phyloP scores from a whole-genome alignment of 1,139 yeast genomes.

The Geotrichum carabidarum region DNA sequence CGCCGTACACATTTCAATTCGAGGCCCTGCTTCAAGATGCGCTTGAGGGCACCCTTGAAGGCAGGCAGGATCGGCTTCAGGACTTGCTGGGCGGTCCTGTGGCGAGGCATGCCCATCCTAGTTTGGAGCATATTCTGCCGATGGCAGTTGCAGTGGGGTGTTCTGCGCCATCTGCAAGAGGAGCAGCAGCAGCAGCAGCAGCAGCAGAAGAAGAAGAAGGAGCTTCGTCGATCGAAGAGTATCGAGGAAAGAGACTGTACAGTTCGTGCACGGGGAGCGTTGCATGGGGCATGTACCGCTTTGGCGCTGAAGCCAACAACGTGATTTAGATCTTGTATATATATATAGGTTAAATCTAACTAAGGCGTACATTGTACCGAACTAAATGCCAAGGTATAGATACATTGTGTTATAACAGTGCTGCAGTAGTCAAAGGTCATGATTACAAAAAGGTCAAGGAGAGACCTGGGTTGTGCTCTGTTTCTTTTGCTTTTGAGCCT shows the following conservation, averaged over 20 bases:
- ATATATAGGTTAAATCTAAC: too few relatives aligned
- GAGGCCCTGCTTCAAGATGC: constrained; percentile 40
- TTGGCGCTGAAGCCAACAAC: constrained; percentile 3
- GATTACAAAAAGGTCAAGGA: too few relatives aligned
- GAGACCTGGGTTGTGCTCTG: too few relatives aligned
- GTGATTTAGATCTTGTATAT: too few relatives aligned
- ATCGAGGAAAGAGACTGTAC: constrained; percentile 9
- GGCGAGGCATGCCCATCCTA: constrained; percentile 15
- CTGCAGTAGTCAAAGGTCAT: too few relatives aligned
- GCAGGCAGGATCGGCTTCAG: constrained; percentile 5
- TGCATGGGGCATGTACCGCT: constrained; percentile 18
- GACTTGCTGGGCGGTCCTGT: constrained; percentile 9
- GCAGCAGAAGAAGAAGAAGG: background rate
- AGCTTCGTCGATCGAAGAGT: too few relatives aligned
- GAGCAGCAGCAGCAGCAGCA: background rate
- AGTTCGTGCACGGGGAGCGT: constrained; percentile 5
- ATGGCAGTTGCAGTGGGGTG: constrained; percentile 18
- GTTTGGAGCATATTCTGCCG: constrained; percentile 18
- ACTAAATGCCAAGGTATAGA: too few relatives aligned
- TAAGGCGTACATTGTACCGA: too few relatives aligned
- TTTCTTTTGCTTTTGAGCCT: too few relatives aligned
- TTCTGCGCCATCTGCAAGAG: background rate
- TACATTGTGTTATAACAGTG: too few relatives aligned
- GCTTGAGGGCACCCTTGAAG: constrained; percentile 18
- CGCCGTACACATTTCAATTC: constrained; percentile 50